Conservation (phyloP, 805 yeast species). For the Yarrowia hollandica region DNA sequence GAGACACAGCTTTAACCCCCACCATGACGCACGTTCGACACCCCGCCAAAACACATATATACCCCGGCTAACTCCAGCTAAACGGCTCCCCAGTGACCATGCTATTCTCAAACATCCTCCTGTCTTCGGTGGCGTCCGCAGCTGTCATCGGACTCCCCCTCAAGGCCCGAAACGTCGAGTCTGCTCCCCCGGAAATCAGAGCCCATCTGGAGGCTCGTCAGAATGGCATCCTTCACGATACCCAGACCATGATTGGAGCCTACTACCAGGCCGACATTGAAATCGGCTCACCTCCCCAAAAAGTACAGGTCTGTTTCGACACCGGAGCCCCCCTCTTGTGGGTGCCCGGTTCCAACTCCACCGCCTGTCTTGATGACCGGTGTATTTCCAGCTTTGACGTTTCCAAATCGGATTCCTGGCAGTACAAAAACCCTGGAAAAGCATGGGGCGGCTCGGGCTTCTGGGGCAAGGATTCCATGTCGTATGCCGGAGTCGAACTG, state of each 20-base stretch:
- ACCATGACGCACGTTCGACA: too few relatives aligned
- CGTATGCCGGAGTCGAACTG: neutral
- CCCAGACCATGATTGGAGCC: neutral
- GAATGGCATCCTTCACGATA: neutral
- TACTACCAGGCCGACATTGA: neutral
- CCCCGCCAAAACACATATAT: too few relatives aligned
- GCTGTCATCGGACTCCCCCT: neutral
- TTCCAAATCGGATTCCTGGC: neutral
- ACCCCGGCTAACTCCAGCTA: too few relatives aligned
- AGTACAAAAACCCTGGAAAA: neutral
- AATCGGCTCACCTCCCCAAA: neutral
- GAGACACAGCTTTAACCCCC: too few relatives aligned
- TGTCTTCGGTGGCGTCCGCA: neutral
- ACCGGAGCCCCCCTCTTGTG: neutral
- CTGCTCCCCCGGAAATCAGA: neutral
- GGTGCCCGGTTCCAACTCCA: neutral
- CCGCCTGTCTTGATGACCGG: neutral
- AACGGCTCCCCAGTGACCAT: too few relatives aligned
- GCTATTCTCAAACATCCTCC: neutral
- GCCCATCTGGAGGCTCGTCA: neutral
- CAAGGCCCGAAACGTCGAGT: neutral
- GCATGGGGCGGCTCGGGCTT: neutral
- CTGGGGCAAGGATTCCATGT: neutral
- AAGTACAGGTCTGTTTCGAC: neutral
- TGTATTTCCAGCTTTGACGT: neutral